Evolutionary conservation across 306 rosid genomes (phyloP), one percentile per base, ranked within the genome.

Genomic region (Arachis stenosperma): DNA sequence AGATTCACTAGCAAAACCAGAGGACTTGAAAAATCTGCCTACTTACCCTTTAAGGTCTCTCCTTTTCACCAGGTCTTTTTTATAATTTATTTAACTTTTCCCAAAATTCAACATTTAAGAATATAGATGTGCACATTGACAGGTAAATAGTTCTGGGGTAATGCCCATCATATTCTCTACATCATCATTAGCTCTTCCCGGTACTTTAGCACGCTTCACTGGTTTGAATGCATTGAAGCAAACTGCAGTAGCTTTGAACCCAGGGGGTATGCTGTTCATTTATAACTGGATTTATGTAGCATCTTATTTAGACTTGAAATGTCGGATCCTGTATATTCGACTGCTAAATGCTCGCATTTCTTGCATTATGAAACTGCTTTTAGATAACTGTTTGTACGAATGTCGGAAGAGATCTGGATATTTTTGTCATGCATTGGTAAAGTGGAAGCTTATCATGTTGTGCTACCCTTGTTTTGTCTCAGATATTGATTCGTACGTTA

Each of bases 121-220:
- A 29, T 76, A 56, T 75, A 46, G 46, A 63, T 75, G 65, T 75
- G 74, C 61, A 58, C 15, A 27, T 71, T 77, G 78, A 71, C 88
- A 93, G 98, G 98, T 93, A 56, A 93, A 93, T 78, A 89, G 98
- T 83, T 86, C 98, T 71, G 98, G 97, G 65, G 98, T 93, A 72
- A 93, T 91, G 97, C 97, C 98, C 30, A 91, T 93, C 80, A 93
- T 93, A 55, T 93, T 93, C 80, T 93, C 98, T 39, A 93, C 97
- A 13, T 93, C 98, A 46, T 87, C 98, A 37, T 85, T 93, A 72
- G 96, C 97, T 40, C 96, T 93, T 82, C 97, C 97, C 40, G 98
- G 97, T 69, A 93, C 98, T 62, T 78, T 93, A 73, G 98, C 92
- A 7, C 98, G 97, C 73, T 91, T 94, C 86, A 91, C 96, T 5